phyloP scores from a whole-genome alignment of 257 asterid species.

The Jasminum sambac region DNA sequence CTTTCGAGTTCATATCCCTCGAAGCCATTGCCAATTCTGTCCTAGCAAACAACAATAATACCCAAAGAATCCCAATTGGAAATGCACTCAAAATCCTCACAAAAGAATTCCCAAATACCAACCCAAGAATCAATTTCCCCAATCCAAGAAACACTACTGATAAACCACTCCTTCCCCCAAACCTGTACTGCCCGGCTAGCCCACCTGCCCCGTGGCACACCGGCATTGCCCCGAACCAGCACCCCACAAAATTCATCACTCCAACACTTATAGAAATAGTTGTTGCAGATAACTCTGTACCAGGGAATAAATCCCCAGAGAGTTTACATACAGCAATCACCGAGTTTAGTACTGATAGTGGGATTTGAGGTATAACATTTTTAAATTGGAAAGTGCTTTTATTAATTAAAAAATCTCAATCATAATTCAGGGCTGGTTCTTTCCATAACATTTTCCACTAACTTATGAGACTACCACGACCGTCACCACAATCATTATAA shows the following conservation, averaged over 20 bases:
- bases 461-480: too few species aligned
- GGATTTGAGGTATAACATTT: too few species aligned
- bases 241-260: conserved; percentile 80
- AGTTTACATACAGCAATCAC: too few species aligned
- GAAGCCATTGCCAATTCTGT: conserved; percentile 92
- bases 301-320: too few species aligned
- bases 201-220: conserved; percentile 98
- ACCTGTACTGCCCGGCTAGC: conserved; percentile 86
- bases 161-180: conserved; percentile 86
- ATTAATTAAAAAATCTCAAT: too few species aligned
- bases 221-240: conserved; percentile 99
- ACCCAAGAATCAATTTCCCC: conserved; percentile 66
- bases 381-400: too few species aligned
- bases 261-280: conserved; percentile 85
- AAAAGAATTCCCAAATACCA: too few species aligned
- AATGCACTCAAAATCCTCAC: too few species aligned
- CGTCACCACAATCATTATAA: too few species aligned
- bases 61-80: conserved; percentile 95
- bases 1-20: conserved; percentile 95
- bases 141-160: conserved; percentile 85
- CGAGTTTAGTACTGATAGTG: too few species aligned
- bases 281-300: conserved; percentile 72
- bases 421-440: too few species aligned
- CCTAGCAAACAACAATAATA: conserved; percentile 79
- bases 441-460: too few species aligned